phyloP scores from a whole-genome alignment of 805 yeast species.

The Tetrapisispora fleetii region DNA sequence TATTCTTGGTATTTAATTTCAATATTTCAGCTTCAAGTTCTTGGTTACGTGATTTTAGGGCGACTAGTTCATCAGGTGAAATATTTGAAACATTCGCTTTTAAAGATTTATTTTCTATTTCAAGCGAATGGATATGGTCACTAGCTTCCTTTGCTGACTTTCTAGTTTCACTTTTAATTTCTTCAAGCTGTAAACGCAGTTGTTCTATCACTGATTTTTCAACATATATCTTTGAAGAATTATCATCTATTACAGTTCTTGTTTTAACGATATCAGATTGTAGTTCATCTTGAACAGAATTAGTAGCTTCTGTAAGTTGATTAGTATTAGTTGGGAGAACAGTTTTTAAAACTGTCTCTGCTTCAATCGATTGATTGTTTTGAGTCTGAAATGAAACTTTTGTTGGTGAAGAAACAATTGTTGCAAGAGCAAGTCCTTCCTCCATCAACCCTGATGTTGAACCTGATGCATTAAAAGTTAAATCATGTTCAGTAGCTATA shows the following conservation, averaged over 20 bases:
- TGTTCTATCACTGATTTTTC: conserved; percentile 23
- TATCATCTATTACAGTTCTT: no score
- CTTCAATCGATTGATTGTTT: not conserved
- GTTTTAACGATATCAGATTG: not conserved
- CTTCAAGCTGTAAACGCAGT: conserved; percentile 29
- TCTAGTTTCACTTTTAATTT: conserved; percentile 35
- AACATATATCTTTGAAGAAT: conserved; percentile 4
- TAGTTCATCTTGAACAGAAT: not conserved
- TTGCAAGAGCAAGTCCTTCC: not conserved
- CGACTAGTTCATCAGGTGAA: conserved; percentile 20
- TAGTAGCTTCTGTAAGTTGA: not conserved
- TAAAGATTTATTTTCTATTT: conserved; percentile 14
- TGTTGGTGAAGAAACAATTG: not conserved
- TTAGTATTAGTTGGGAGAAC: not conserved
- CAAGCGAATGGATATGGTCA: conserved; percentile 41
- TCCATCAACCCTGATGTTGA: not conserved
- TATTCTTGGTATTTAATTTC: conserved; percentile 32
- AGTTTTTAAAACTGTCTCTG: not conserved
- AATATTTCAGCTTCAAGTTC: conserved; percentile 38
- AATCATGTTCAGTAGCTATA: not conserved
- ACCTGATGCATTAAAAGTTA: not conserved
- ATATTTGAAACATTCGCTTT: conserved; percentile 2
- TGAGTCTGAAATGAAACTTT: not conserved
- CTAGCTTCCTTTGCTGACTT: conserved; percentile 50
- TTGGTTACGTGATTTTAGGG: conserved; percentile 13